Evolutionary conservation across 2,329 filamentous ascomycete genomes (phyloP).

Genomic region (Trichoderma koningii): DNA sequence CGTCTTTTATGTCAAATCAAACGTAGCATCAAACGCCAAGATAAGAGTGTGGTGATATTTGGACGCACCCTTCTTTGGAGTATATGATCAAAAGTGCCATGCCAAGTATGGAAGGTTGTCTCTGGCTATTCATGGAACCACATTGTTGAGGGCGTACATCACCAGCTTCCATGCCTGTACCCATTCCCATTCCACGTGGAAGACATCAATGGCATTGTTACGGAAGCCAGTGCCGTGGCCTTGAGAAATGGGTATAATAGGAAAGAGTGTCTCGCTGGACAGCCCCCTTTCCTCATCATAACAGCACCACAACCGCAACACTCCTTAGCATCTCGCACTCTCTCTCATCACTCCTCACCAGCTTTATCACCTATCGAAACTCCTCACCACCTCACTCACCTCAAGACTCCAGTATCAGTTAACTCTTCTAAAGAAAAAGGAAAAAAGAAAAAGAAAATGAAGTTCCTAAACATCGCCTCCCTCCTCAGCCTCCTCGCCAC

Average conservation of each 20-base stretch:
- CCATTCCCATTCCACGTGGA: neutral
- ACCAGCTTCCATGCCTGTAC: neutral
- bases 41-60: neutral
- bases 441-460: slow-evolving; percentile 10
- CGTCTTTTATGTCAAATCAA: too few species aligned
- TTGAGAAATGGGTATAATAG: too few species aligned
- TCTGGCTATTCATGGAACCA: neutral
- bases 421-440: neutral
- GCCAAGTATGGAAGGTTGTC: slow-evolving; percentile 5
- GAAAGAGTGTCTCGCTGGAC: neutral
- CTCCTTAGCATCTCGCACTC: neutral
- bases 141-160: neutral
- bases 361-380: neutral
- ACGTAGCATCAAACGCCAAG: slow-evolving; percentile 4
- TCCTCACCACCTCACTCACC: too few species aligned
- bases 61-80: neutral
- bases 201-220: too few species aligned
- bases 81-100: neutral
- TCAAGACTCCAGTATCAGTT: too few species aligned
- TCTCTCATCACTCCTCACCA: neutral
- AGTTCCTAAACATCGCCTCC: slow-evolving; percentile 23
- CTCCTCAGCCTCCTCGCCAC: slow-evolving; percentile 22
- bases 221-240: too few species aligned
- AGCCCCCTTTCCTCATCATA: neutral
- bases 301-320: neutral